Percentiles rank a stretch among this genome's conserved stretches.
Evolutionary conservation across 179 eudicot species (phyloP).

Genomic region (Beta lomatogona): DNA sequence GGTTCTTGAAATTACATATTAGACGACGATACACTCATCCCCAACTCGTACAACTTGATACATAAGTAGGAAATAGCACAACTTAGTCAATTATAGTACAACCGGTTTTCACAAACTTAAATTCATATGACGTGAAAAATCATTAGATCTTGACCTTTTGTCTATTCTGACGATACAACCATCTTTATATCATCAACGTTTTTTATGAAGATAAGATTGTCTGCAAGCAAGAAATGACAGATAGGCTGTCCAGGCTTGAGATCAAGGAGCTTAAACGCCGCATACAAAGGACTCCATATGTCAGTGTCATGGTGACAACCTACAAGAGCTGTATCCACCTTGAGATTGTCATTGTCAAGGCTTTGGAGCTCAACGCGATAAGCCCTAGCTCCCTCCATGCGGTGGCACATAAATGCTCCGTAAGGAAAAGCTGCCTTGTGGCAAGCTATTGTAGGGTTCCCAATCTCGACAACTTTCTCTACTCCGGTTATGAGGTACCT

Average conservation of each 20-base stretch:
- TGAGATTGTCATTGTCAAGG: conserved; percentile 7
- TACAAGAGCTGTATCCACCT: conserved; percentile 15
- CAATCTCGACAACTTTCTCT: conserved; percentile 18
- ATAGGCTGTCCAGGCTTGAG: conserved; percentile 15
- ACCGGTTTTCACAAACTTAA: background rate
- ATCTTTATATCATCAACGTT: background rate
- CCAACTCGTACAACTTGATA: no score
- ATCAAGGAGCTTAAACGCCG: background rate
- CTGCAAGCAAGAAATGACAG: conserved; percentile 12
- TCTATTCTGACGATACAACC: background rate
- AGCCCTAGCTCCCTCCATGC: conserved; percentile 13
- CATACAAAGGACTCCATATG: background rate
- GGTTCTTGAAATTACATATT: no score
- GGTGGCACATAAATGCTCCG: conserved; percentile 19
- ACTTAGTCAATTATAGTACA: background rate
- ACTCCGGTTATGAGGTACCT: conserved; percentile 8
- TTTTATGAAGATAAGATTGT: conserved; percentile 4
- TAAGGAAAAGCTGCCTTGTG: conserved; percentile 15
- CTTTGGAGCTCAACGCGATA: conserved; percentile 14
- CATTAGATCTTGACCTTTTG: background rate
- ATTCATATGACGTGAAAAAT: background rate
- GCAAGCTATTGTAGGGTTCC: conserved; percentile 13
- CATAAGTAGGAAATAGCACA: no score
- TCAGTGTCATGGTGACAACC: conserved; percentile 17
- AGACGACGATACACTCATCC: no score